Base-by-base conservation (phyloP, 495 filamentous ascomycete species). In the Lasiosphaeriaceae sp. region DNA sequence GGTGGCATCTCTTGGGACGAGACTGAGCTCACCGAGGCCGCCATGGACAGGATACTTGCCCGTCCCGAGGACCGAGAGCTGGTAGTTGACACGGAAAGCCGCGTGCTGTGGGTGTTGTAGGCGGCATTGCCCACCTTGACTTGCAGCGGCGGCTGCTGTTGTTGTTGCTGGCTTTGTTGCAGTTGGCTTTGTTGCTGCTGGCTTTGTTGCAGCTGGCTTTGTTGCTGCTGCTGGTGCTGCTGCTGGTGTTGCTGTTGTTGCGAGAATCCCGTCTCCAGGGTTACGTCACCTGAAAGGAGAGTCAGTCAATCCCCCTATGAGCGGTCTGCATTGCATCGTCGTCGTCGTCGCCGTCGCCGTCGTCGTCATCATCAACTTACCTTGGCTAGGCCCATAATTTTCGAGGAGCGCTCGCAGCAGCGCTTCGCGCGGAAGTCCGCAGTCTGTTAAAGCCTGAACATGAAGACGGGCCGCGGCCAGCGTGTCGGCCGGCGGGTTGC, bases 401-500 rank as follows among this genome's bases (percentile, higher is more conserved):
- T 72, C 65, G 7, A 70, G 52, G 17, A 69, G 48, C 9, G 62
- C 69, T 52, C 62, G 63, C 58, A 70, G 53, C 22, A 71, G 55
- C 20, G 61, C 67, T 47, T 71, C 67, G 14, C 67, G 61, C 37
- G 68, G 58, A 1, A 71, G 22, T 3, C 65, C 69, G 41, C 65
- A 67, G 11, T 67, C 66, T 3, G 66, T 66, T 4, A 72, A 58
- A 22, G 66, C 60, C 50, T 69, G 63, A 16, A 72, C 61, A 23
- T 73, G 70, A 24, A 68, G 65, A 14, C 67, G 61, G 23, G 68
- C 68, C 19, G 64, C 67, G 29, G 65, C 68, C 47, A 68, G 41
- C 47, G 57, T 67, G 56, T 66, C 61, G 62, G 58, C 57, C 16
- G 68, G 65, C 41, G 77, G 75, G 60, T 75, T 75, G 24, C 77